These are phyloP conservation scores for Apiospora marii DNA, from an alignment of 2,329 filamentous ascomycete genomes.

Conservation along the genomic window DNA sequence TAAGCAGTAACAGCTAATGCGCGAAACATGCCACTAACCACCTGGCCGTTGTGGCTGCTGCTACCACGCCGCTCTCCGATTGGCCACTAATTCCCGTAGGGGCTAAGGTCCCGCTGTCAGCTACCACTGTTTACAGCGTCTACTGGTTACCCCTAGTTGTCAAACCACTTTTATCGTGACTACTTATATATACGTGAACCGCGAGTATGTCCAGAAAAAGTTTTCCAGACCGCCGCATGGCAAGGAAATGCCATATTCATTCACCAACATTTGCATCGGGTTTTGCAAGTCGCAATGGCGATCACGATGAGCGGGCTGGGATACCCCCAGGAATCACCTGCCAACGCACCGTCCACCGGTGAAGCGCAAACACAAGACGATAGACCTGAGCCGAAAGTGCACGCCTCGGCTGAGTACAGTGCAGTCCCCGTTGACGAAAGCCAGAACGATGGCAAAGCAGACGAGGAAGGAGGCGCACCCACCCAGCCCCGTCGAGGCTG, in stretches of 20 bases:
- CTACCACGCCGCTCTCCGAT: not conserved
- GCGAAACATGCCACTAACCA: not conserved
- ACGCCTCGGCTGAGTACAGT: not conserved
- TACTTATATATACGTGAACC: not conserved
- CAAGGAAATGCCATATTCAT: not conserved
- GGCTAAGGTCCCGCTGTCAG: not conserved
- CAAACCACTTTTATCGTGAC: not conserved
- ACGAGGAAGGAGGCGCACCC: not conserved
- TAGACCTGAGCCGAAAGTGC: not conserved
- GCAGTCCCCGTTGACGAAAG: constrained; percentile 2
- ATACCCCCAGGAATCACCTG: no score
- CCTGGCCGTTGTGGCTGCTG: not conserved
- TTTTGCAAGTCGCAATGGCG: not conserved
- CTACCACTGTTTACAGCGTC: not conserved
- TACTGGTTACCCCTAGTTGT: not conserved
- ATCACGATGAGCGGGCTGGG: not conserved
- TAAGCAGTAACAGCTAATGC: not conserved
- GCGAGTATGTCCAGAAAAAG: not conserved
- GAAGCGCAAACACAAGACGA: no score
- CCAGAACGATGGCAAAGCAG: not conserved
- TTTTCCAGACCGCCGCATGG: not conserved
- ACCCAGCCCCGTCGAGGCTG: not conserved
- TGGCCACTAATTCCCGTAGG: not conserved
- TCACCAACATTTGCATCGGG: not conserved
- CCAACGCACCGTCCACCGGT: not conserved